These are phyloP conservation scores for Aspergillus bertholletiae DNA, from an alignment of 495 filamentous ascomycete species.

Conservation along the genomic window DNA sequence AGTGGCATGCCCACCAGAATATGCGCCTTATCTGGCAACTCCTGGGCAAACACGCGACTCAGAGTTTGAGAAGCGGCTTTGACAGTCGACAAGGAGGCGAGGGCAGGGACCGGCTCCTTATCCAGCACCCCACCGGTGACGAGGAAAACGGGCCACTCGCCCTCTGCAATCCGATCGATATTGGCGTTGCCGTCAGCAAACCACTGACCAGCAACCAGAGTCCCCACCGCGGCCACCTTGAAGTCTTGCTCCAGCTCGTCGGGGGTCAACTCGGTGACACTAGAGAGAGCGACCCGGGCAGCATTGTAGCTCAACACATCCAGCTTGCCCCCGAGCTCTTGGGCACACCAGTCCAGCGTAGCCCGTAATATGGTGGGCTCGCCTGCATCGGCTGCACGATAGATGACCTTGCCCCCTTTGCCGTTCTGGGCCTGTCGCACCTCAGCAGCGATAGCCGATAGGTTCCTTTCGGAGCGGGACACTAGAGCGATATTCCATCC, in stretches of 20 bases:
- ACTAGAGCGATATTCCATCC: constrained; percentile 17
- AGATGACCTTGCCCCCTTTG: background rate
- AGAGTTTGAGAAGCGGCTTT: constrained; percentile 10
- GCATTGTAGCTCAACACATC: constrained; percentile 17
- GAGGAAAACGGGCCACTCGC: constrained; percentile 13
- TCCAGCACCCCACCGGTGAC: constrained; percentile 8
- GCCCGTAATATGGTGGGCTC: constrained; percentile 1
- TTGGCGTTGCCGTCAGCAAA: constrained; percentile 13
- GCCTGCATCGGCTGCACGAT: constrained; percentile 4
- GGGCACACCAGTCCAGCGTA: constrained; percentile 11
- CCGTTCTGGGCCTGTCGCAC: background rate
- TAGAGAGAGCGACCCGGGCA: constrained; percentile 1
- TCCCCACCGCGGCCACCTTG: constrained; percentile 13
- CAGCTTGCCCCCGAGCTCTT: constrained; percentile 6
- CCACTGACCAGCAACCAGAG: constrained; percentile 15
- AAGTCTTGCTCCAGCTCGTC: constrained; percentile 10
- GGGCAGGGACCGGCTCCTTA: background rate
- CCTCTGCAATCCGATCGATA: background rate
- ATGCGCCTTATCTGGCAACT: background rate
- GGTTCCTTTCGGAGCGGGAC: constrained; percentile 11
- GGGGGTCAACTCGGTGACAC: background rate
- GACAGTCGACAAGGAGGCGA: background rate
- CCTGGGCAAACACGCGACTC: constrained; percentile 7
- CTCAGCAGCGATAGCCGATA: constrained; percentile 6
- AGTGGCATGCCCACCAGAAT: constrained; percentile 10